A percentile compares a stretch with the other conserved stretches of the same genome.
Conservation (phyloP, 2,329 filamentous ascomycete genomes). For the Mollisia scopiformis region DNA sequence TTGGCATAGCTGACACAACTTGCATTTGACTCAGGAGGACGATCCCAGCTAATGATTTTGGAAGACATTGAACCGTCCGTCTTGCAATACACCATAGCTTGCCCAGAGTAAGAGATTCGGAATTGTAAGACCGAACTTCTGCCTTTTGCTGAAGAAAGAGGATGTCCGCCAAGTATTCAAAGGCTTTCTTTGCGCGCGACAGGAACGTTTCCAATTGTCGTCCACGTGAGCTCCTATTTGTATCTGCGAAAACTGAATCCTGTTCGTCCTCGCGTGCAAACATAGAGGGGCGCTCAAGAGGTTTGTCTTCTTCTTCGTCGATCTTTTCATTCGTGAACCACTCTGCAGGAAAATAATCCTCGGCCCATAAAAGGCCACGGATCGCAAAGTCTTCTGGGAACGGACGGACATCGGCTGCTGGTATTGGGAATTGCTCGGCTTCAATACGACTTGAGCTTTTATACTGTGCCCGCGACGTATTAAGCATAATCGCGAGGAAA, state of each 20-base stretch:
- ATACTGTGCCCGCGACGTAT: conserved; percentile 22
- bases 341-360: conserved; percentile 25
- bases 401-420: conserved; percentile 25
- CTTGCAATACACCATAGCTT: neutral
- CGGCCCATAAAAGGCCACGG: conserved; percentile 29
- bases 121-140: no score
- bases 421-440: conserved; percentile 20
- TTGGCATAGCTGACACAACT: neutral
- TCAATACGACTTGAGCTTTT: conserved; percentile 14
- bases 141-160: no score
- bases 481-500: conserved; percentile 24
- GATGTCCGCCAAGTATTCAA: no score
- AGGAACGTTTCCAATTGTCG: no score
- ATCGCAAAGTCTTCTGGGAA: conserved; percentile 34
- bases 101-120: neutral
- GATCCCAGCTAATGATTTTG: neutral
- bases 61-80: neutral
- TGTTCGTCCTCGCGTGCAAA: no score
- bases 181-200: no score
- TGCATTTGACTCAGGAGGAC: neutral
- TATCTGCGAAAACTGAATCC: no score
- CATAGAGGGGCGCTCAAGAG: conserved; percentile 22
- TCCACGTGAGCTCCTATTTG: no score
- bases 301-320: conserved; percentile 30
- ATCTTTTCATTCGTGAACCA: conserved; percentile 30